Conservation (phyloP, 2,329 filamentous ascomycete genomes). For the Aspergillus sclerotialis region DNA sequence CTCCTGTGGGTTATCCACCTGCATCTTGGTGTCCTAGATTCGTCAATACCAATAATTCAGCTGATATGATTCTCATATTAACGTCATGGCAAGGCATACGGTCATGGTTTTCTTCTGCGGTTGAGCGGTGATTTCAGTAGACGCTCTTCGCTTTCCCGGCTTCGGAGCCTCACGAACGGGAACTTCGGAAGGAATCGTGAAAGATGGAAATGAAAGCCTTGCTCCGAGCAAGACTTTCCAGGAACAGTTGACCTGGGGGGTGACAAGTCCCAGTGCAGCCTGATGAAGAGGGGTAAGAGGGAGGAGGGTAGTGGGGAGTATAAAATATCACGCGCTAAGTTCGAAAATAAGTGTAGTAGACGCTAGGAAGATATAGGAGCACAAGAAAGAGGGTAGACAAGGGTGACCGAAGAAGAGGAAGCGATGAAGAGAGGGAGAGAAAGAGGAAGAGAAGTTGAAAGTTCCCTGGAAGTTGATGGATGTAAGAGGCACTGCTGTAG, state of each 20-base stretch:
- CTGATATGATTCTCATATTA: conserved; percentile 3
- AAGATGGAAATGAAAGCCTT: conserved; percentile 33
- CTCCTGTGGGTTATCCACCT: conserved; percentile 53
- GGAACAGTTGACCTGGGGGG: conserved; percentile 12
- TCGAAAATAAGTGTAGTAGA: too few relatives aligned
- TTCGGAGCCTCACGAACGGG: conserved; percentile 39
- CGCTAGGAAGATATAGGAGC: background rate
- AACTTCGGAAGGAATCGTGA: conserved; percentile 38
- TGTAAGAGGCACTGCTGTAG: conserved; percentile 13
- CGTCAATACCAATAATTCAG: conserved; percentile 4
- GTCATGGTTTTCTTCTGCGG: conserved; percentile 49
- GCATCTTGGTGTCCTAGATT: conserved; percentile 50
- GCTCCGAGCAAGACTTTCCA: conserved; percentile 38
- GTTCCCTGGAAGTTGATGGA: conserved; percentile 6
- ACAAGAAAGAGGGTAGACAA: conserved; percentile 5
- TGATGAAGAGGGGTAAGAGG: conserved; percentile 10
- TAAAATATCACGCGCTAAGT: too few relatives aligned
- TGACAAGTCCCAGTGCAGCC: conserved; percentile 21
- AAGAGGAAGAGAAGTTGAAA: conserved; percentile 5
- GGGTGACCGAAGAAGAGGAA: conserved; percentile 7
- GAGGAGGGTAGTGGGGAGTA: conserved; percentile 8
- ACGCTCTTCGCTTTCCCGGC: conserved; percentile 48
- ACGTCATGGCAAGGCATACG: conserved; percentile 25
- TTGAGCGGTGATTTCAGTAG: conserved; percentile 39
- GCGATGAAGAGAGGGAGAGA: conserved; percentile 6